Percentiles rank a stretch among this genome's conserved stretches.
Evolutionary conservation across 257 asterid species (phyloP).

Genomic region (Plantago major): DNA sequence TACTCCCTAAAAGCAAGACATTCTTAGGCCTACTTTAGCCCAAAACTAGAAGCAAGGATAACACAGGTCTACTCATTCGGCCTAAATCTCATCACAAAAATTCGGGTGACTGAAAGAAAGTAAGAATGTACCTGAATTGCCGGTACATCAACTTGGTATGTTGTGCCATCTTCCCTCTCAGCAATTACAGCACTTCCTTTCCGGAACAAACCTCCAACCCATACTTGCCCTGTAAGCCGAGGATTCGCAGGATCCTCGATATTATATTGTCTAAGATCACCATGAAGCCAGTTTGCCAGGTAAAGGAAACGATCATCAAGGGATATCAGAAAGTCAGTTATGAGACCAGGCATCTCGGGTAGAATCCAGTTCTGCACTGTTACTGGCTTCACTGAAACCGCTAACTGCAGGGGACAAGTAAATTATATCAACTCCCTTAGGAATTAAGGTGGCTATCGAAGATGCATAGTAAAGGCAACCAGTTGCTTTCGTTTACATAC

Average conservation of each 20-base stretch:
- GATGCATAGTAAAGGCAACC: neutral
- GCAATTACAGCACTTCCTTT: constrained; percentile 69
- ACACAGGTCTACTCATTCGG: too few relatives aligned
- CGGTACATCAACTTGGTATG: constrained; percentile 73
- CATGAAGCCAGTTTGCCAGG: constrained; percentile 89
- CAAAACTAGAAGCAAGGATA: neutral
- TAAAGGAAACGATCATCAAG: constrained; percentile 60
- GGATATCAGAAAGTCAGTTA: constrained; percentile 63
- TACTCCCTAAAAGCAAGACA: neutral
- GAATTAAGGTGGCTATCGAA: neutral
- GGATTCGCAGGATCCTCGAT: constrained; percentile 76
- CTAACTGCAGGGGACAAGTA: constrained; percentile 34
- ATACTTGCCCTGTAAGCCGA: constrained; percentile 66
- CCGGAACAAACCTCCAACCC: constrained; percentile 64
- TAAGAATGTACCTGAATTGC: constrained; percentile 52
- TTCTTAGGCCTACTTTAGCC: too few relatives aligned
- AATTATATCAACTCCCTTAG: neutral
- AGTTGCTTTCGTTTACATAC: constrained; percentile 27
- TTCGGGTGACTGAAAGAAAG: neutral
- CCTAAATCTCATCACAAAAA: too few relatives aligned
- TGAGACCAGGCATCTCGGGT: constrained; percentile 72
- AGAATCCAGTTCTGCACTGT: constrained; percentile 69
- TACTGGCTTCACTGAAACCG: constrained; percentile 47
- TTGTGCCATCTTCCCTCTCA: constrained; percentile 73
- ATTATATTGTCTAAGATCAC: constrained; percentile 85